Evolutionary conservation across 2,329 filamentous ascomycete genomes (phyloP).

Genomic region (Colletotrichum echinochloae): DNA sequence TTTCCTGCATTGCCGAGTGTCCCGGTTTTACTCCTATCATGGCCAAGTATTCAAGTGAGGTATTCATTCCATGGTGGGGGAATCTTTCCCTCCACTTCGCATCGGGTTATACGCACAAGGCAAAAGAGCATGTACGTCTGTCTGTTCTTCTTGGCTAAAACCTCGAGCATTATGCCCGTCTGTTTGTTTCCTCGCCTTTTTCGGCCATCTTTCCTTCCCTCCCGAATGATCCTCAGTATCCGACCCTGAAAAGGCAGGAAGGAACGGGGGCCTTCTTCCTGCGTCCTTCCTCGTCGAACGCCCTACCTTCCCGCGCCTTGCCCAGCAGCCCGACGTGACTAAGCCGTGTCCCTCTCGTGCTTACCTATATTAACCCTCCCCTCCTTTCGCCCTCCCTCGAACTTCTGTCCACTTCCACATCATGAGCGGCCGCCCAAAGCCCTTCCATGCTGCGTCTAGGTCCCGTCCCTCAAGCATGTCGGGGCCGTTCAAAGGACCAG

Average conservation of each 20-base stretch:
- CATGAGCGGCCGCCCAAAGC: slow-evolving; percentile 8
- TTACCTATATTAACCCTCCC: neutral
- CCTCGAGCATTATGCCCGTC: too few species aligned
- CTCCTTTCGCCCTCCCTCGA: neutral
- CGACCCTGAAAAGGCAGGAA: neutral
- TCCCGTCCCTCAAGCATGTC: slow-evolving; percentile 18
- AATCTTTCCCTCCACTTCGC: neutral
- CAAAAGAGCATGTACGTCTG: neutral
- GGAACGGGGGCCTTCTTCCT: neutral
- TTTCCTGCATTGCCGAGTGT: neutral
- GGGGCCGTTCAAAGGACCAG: slow-evolving; percentile 6
- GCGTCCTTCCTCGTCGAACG: neutral
- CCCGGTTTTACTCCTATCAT: neutral
- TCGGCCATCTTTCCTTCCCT: neutral
- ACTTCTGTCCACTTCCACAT: neutral
- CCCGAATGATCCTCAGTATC: neutral
- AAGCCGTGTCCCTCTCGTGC: neutral
- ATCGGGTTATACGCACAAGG: neutral
- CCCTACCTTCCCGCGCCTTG: neutral
- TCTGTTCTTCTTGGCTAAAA: too few species aligned
- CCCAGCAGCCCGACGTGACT: neutral
- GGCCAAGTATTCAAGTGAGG: neutral
- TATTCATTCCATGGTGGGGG: neutral
- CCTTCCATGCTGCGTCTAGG: slow-evolving; percentile 21
- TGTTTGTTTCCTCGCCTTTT: too few species aligned